Base-by-base conservation (phyloP, 225 moss, liverwort and hornwort species). In the Pseudoscleropodium purum region DNA sequence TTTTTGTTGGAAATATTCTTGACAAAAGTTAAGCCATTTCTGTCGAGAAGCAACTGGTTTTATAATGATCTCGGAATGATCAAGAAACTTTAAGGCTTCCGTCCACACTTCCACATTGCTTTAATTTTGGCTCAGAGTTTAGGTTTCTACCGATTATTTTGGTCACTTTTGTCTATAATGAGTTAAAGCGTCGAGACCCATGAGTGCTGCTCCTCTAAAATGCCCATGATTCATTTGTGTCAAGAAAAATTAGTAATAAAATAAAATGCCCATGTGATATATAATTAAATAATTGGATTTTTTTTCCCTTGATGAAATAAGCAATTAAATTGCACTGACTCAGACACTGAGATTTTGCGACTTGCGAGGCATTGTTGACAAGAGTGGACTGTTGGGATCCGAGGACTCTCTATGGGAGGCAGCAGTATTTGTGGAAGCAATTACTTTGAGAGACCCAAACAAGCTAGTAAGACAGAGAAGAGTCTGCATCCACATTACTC, bases 401-500 rank as follows among this genome's bases (percentile, higher is more conserved):
- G 64, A 86, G 81, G 80, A 80, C 80, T 85, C 70, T 26, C 80
- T 72, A 39, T 26, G 73, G 80, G 62, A 54, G 64, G 73, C 86
- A 90, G 43, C 54, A 65, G 72, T 66, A 82, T 82, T 74, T 67
- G 86, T 7, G 43, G 67, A 82, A 76, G 82, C 83, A 76, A 87
- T 90, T 65, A 86, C 82, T 87, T 66, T 11, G 83, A 66, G 51
- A 45, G 87, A 83, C 69, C 17, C 68, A 83, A 90, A 90, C 87
- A 87, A 83, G 87, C 59, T 68, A 83, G 87, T 83, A 83, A 83
- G 83, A 87, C 87, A 87, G 77, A 87, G 70, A 49, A 60, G 83
- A 41, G 49, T 51, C 76, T 90, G 87, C 68, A 37, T 77, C n/a
- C 59, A 83, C 87, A 90, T 77, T 83, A 87, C 76, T 87, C 67